A percentile compares a stretch with the other conserved stretches of the same genome.
These are phyloP conservation scores for Falciphora oryzae DNA, from an alignment of 2,329 filamentous ascomycete genomes.

Conservation along the genomic window DNA sequence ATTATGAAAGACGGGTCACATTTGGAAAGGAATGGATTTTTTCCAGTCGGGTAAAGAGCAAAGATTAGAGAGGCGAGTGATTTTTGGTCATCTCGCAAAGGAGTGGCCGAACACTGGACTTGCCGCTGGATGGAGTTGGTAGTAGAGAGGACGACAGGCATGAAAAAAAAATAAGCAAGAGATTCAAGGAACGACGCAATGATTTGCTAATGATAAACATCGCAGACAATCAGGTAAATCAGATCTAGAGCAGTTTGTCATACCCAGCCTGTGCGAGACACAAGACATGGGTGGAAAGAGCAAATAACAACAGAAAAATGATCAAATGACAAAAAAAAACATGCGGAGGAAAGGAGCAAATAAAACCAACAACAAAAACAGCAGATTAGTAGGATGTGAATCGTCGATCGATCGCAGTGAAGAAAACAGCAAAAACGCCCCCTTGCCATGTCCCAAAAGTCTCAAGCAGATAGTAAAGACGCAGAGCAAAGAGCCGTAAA, in stretches of 20 bases:
- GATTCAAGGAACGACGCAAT: neutral
- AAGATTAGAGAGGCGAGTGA: neutral
- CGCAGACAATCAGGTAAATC: neutral
- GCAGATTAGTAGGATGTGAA: neutral
- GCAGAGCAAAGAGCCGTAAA: neutral
- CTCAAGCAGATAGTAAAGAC: neutral
- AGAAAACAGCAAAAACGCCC: conserved; percentile 4
- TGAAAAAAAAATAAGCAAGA: neutral
- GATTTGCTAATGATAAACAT: neutral
- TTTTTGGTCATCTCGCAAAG: neutral
- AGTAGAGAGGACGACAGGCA: neutral
- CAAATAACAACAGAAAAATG: neutral
- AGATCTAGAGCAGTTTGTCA: neutral
- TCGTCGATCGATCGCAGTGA: too few species aligned
- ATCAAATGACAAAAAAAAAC: neutral
- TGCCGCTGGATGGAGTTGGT: neutral
- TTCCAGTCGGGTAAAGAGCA: neutral
- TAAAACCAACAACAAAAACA: neutral
- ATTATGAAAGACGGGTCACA: neutral
- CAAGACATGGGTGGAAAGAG: neutral
- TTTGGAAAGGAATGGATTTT: too few species aligned
- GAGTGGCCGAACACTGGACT: too few species aligned
- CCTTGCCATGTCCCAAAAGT: neutral
- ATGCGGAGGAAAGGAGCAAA: neutral
- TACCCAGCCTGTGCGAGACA: neutral